Base-by-base conservation (phyloP, 148 eudicot species). In the Agrostemma githago region DNA sequence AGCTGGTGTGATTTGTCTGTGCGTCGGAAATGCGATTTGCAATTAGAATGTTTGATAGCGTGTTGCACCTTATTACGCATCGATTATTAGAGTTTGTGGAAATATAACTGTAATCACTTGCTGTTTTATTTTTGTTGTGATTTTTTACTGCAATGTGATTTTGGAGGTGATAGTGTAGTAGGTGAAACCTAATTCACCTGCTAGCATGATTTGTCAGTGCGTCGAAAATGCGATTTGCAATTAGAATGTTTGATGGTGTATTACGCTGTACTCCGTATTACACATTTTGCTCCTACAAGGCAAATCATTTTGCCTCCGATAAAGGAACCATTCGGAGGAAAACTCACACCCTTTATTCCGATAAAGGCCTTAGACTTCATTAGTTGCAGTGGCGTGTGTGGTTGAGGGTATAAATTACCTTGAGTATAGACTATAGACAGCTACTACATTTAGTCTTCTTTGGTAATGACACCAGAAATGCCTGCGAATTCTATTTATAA, bases 81-180 rank as follows among this genome's bases (percentile, higher is more conserved):
- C 46, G 34, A 26, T 43, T 43, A 4, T 5, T 43, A 12, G 56
- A 51, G 56, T 7, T 11, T 51, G 56, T 51, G 56, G 56, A 51
- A 51, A 51, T 72, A 85, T 96, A 73, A 96, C 97, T 86, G 99
- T 96, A 89, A 40, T 72, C 6, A 19, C 40, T 72, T 54, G 7
- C 42, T 11, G 40, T 38, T 41, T 5, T 42, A 11, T 10, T 8
- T n/a, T 21, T 48, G 19, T 68, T 41, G 40, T 14, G n/a, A 5
- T 26, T 74, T 48, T 39, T 59, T 10, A 38, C 8, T 68, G 17
- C 26, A 56, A 39, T 69, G 71, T 68, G 15, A 15, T 60, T 60
- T 60, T 60, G 21, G n/a, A 58, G 9, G 37, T 8, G 54, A n/a
- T 48, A 48, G 54, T 48, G 15, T 48, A 11, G 10, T 46, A 7